Evolutionary conservation across 2,329 filamentous ascomycete genomes (phyloP).

Genomic region (Ceratocystis smalleyi): DNA sequence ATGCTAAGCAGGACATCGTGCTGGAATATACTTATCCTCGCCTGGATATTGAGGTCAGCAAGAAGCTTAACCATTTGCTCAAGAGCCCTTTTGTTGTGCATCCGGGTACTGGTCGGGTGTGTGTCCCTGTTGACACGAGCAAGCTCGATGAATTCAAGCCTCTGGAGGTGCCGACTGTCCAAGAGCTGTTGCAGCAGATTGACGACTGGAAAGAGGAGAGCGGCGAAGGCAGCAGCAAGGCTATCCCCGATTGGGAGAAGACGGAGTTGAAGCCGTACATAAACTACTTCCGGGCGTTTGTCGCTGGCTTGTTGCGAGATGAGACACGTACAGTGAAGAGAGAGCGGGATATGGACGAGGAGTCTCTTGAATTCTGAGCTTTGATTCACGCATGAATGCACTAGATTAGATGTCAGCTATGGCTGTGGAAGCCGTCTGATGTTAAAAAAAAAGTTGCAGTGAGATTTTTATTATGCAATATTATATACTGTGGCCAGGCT

Average conservation of each 20-base stretch:
- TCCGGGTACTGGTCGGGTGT: constrained; percentile 83
- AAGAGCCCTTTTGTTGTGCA: constrained; percentile 96
- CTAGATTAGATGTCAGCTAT: background rate
- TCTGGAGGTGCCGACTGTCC: constrained; percentile 74
- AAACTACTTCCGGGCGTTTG: constrained; percentile 74
- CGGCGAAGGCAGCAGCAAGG: constrained; percentile 22
- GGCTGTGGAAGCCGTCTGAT: background rate
- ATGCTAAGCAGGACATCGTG: constrained; percentile 90
- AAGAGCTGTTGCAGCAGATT: constrained; percentile 66
- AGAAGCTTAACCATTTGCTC: constrained; percentile 94
- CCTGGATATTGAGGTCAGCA: constrained; percentile 91
- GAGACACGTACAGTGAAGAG: constrained; percentile 42
- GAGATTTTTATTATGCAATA: background rate
- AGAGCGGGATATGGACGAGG: constrained; percentile 35
- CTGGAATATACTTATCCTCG: constrained; percentile 96
- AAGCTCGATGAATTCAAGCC: constrained; percentile 74
- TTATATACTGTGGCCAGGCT: background rate
- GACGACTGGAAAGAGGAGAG: constrained; percentile 52
- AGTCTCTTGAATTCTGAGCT: constrained; percentile 36
- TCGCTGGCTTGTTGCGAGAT: constrained; percentile 63
- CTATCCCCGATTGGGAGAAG: constrained; percentile 81
- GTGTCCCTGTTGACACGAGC: constrained; percentile 76
- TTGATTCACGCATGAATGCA: background rate
- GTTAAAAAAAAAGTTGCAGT: background rate
- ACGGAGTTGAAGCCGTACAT: constrained; percentile 87